Evolutionary conservation across 148 eudicot species (phyloP).

Genomic region (Nepenthes gracilis): DNA sequence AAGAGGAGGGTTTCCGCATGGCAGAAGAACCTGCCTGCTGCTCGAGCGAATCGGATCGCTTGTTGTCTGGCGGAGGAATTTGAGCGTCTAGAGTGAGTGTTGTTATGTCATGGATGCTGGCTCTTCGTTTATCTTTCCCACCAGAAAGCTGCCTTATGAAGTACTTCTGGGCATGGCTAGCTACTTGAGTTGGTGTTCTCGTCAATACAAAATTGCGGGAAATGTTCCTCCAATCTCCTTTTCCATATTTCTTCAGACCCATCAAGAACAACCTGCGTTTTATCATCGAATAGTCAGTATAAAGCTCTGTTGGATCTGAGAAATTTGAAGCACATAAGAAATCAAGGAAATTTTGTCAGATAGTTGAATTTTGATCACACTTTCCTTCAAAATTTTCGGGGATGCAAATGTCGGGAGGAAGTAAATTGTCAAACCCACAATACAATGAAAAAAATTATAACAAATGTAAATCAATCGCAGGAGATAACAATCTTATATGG

Average conservation of each 20-base stretch:
- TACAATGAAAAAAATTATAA: too few species aligned
- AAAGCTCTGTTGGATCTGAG: background rate
- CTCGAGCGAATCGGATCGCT: conserved; percentile 25
- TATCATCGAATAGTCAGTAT: background rate
- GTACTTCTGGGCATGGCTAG: conserved; percentile 98
- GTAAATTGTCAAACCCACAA: too few species aligned
- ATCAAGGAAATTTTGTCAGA: background rate
- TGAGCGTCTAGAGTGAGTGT: conserved; percentile 65
- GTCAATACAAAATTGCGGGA: conserved; percentile 79
- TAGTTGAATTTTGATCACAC: too few species aligned
- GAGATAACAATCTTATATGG: too few species aligned
- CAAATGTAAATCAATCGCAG: too few species aligned
- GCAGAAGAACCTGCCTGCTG: conserved; percentile 22
- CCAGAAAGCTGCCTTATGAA: conserved; percentile 89
- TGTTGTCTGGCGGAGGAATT: conserved; percentile 40
- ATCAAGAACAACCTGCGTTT: conserved; percentile 66
- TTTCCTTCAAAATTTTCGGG: too few species aligned
- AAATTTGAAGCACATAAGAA: background rate
- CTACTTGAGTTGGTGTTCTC: conserved; percentile 96
- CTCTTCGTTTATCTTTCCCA: conserved; percentile 89
- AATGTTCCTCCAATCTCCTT: conserved; percentile 99
- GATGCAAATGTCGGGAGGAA: too few species aligned
- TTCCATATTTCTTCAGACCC: conserved; percentile 94
- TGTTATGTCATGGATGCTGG: conserved; percentile 93
- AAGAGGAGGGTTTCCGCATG: conserved; percentile 16